Base-by-base conservation (phyloP, 2,329 filamentous ascomycete species). In the Camillea tinctor region DNA sequence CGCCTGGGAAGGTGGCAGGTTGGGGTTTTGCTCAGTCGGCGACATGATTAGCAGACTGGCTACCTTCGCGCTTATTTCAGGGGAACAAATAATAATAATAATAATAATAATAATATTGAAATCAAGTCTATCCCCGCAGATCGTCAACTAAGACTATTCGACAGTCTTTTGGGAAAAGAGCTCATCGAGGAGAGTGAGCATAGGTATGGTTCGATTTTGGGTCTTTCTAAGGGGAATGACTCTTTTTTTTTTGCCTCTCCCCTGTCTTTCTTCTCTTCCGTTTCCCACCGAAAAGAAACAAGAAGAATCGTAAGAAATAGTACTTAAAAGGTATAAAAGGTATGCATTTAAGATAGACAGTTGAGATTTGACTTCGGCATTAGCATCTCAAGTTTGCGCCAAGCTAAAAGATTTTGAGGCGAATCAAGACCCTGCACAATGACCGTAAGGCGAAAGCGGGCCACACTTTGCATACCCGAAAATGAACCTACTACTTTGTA, bases 1-100 rank as follows among this genome's bases (percentile, higher is more conserved):
- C 59, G 87, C 89, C 63, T 81, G 82, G 11, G 81, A 73, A 5
- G 88, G 89, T n/a, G 84, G 82, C 23, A 73, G 73, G 68, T 80
- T 76, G 49, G 68, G 68, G 44, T 64, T 62, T 49, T 53, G 15
- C 4, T 66, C 61, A 19, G 65, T 58, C 20, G 55, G 66, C 23
- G 66, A 65, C 72, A 71, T 75, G 62, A 4, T 64, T 52, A 17
- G 9, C 19, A 51, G 13, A 15, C 17, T 52, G n/a, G 11, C 48
- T 54, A 5, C 24, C 26, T 36, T 57, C 24, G 50, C 22, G 48
- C 21, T 11, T 48, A 24, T 58, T 54, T 22, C 8, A 4, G 24
- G 24, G 26, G 26, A 30, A 58, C 5, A 57, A 55, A 40, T 54
- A n/a, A n/a, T n/a, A n/a, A n/a, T n/a, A n/a, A n/a, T n/a, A n/a